Conservation (phyloP, 2,329 filamentous ascomycete genomes). For the Curvularia verruculosa region DNA sequence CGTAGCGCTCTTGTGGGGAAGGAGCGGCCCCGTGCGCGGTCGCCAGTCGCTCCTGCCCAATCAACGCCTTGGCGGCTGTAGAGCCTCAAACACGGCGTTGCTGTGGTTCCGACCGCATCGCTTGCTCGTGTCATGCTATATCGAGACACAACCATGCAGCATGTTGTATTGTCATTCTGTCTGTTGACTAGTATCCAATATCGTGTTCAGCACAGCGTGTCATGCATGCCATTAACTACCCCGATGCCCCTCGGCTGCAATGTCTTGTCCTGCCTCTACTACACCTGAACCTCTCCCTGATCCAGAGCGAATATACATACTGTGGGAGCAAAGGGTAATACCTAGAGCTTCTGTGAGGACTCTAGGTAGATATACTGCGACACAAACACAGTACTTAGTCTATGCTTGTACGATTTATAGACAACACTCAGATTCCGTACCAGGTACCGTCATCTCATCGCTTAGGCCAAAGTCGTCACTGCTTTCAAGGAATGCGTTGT, state of each 20-base stretch:
- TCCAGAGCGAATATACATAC: not conserved
- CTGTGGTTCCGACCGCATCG: slow-evolving; percentile 31
- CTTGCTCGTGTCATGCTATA: slow-evolving; percentile 6
- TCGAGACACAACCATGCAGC: not conserved
- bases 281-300: not conserved
- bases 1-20: slow-evolving; percentile 36
- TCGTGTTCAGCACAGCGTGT: not conserved
- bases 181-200: too few species aligned
- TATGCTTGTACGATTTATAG: not conserved
- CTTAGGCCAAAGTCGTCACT: not conserved
- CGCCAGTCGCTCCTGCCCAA: slow-evolving; percentile 32
- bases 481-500: not conserved
- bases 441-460: not conserved
- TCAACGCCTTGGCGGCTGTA: slow-evolving; percentile 26
- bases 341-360: too few species aligned
- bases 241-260: not conserved
- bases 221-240: not conserved
- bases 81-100: slow-evolving; percentile 29
- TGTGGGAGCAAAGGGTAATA: too few species aligned
- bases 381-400: too few species aligned
- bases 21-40: slow-evolving; percentile 1
- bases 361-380: too few species aligned
- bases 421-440: not conserved
- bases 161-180: too few species aligned
- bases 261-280: not conserved